Base-by-base conservation (phyloP, 345 rosid genomes). In the Noccaea bulbosa region DNA sequence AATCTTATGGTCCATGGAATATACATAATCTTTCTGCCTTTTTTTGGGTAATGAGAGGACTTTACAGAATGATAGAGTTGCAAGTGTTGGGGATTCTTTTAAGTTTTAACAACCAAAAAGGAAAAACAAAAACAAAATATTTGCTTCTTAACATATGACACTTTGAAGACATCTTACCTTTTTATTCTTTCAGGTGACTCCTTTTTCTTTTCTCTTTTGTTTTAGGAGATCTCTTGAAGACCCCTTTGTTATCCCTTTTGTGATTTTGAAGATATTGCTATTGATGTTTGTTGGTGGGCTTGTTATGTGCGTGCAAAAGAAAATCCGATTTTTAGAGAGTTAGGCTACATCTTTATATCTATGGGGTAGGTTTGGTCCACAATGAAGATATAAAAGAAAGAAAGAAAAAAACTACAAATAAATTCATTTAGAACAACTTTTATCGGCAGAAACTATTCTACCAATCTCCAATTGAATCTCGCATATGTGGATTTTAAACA, bases 251-350 rank as follows among this genome's bases (percentile, higher is more conserved):
- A 62, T 64, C 49, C 6, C 70, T 75, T 75, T 75, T 75, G 79
- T 62, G 70, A 62, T 69, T 69, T n/a, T 62, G 75, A 75, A 75
- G 79, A 69, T 69, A 62, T 39, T 46, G 60, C 39, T 46, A 49
- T 56, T 69, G 70, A 63, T 75, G 70, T 62, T 69, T 62, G 79
- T 62, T 75, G 79, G 70, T 75, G 75, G 70, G 50, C 14, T 44
- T 75, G 10, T 68, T 51, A 41, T 61, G 69, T 68, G 58, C 52
- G 64, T 61, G 63, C 67, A 62, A 61, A 44, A 60, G 44, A 52
- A 67, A 51, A 74, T 60, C 68, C 9, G 38, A 66, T 61, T 73
- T 45, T 45, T 67, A 35, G 17, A 40, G 54, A 50, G 55, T 41
- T 51, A 32, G 32, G 16, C 35, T 58, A 41, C 15, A 33, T 41